Conservation (phyloP, 2,329 filamentous ascomycete genomes). For the Fusarium tuaranense region DNA sequence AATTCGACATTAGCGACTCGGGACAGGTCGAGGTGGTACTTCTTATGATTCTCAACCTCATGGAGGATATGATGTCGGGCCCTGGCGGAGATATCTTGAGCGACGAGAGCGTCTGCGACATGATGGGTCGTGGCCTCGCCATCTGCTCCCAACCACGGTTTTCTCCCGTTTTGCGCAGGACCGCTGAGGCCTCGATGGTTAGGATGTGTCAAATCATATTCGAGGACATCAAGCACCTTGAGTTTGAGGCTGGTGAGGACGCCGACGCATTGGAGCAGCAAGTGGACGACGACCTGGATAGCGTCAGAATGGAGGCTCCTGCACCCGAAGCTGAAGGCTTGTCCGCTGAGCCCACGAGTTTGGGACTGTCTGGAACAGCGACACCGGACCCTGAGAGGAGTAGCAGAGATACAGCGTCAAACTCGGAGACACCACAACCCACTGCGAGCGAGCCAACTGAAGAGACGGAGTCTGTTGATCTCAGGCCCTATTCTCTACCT, state of each 20-base stretch:
- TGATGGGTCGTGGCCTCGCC: slow-evolving; percentile 98
- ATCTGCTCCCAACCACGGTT: slow-evolving; percentile 96
- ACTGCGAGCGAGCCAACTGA: slow-evolving; percentile 50
- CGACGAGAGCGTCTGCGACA: slow-evolving; percentile 97
- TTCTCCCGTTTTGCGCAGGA: slow-evolving; percentile 89
- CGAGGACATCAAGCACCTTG: slow-evolving; percentile 87
- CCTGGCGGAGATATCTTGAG: slow-evolving; percentile 93
- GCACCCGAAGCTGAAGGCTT: slow-evolving; percentile 34
- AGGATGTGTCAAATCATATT: slow-evolving; percentile 99
- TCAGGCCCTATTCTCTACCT: slow-evolving; percentile 91
- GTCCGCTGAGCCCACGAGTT: slow-evolving; percentile 29
- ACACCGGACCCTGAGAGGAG: slow-evolving; percentile 37
- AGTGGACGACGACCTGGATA: slow-evolving; percentile 76
- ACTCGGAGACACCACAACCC: slow-evolving; percentile 50
- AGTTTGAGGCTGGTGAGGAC: slow-evolving; percentile 76
- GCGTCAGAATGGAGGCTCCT: slow-evolving; percentile 79
- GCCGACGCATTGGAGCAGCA: slow-evolving; percentile 74
- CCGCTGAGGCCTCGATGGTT: slow-evolving; percentile 96
- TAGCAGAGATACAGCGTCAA: slow-evolving; percentile 66
- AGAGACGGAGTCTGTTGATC: slow-evolving; percentile 64
- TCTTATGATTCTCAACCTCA: slow-evolving; percentile 92
- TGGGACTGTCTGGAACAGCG: slow-evolving; percentile 31
- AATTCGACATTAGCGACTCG: slow-evolving; percentile 96
- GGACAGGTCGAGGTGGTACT: slow-evolving; percentile 96
- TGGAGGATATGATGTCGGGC: slow-evolving; percentile 98